Percentiles rank a stretch among this genome's conserved stretches.
Evolutionary conservation across 2,329 filamentous ascomycete species (phyloP).

Genomic region (Talaromyces verruculosus): DNA sequence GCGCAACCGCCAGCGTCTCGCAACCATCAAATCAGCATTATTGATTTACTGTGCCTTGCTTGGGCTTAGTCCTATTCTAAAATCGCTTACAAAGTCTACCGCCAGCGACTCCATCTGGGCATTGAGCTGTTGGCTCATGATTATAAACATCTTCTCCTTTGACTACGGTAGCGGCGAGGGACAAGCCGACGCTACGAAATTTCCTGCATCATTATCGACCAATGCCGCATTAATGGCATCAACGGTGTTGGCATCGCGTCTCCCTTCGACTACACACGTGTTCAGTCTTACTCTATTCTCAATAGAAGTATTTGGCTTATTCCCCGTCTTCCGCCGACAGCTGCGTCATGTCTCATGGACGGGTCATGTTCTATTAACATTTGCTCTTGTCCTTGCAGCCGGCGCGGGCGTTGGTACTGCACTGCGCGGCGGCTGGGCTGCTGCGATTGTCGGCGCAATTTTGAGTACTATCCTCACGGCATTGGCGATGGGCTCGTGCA

Average conservation of each 20-base stretch:
- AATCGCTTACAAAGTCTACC: conserved; percentile 91
- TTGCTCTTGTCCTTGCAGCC: conserved; percentile 73
- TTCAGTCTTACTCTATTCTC: conserved; percentile 94
- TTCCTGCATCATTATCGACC: conserved; percentile 71
- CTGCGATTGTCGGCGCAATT: conserved; percentile 69
- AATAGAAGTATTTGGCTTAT: conserved; percentile 95
- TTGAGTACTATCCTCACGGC: conserved; percentile 73
- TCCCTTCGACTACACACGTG: conserved; percentile 88
- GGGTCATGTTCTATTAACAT: conserved; percentile 75
- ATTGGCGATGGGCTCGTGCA: conserved; percentile 85
- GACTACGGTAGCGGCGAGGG: conserved; percentile 73
- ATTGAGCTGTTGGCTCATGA: conserved; percentile 86
- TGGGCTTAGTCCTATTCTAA: conserved; percentile 90
- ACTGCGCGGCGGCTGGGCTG: conserved; percentile 54
- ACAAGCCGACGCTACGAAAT: conserved; percentile 46
- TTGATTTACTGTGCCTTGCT: conserved; percentile 91
- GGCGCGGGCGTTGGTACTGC: conserved; percentile 72
- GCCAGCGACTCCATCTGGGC: conserved; percentile 96
- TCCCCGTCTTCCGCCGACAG: conserved; percentile 94
- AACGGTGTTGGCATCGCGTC: conserved; percentile 84
- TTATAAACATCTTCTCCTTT: conserved; percentile 97
- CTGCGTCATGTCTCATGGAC: conserved; percentile 77
- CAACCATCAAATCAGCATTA: conserved; percentile 86
- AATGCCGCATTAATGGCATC: conserved; percentile 96
- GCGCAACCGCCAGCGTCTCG: conserved; percentile 63